phyloP scores from a whole-genome alignment of 345 rosid genomes.

The Citrus reticulata region DNA sequence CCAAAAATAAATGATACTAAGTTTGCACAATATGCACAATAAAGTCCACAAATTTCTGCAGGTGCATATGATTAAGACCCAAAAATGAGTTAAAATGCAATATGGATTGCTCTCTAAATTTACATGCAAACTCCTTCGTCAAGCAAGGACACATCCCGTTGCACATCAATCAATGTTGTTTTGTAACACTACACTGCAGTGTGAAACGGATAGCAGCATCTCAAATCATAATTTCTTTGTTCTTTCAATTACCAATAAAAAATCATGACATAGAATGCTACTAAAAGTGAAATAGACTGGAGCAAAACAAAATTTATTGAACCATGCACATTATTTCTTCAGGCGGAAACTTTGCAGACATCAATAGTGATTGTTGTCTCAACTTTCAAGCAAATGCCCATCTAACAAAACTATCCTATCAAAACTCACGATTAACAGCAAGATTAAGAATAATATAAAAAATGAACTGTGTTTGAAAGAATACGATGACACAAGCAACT shows the following conservation, averaged over 20 bases:
- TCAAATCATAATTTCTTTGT: neutral
- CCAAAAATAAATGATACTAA: no score
- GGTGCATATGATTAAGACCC: no score
- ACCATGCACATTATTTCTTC: neutral
- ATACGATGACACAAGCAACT: neutral
- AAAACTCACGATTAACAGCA: neutral
- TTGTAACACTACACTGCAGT: neutral
- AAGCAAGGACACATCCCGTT: no score
- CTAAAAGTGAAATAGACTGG: neutral
- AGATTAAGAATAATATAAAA: neutral
- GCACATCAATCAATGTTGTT: neutral
- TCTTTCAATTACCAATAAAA: neutral
- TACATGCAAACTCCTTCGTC: no score
- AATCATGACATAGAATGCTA: neutral
- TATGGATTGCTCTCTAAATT: no score
- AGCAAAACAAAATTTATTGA: neutral
- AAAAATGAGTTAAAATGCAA: no score
- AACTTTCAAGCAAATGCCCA: neutral
- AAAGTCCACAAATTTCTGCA: no score
- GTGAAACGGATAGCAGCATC: neutral
- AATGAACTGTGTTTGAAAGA: neutral
- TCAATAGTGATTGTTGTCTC: neutral
- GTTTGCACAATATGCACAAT: no score
- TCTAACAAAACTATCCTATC: neutral
- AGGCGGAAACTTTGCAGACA: neutral